phyloP scores from a whole-genome alignment of 768 basidiomycete genomes.

The Mycena indigotica region DNA sequence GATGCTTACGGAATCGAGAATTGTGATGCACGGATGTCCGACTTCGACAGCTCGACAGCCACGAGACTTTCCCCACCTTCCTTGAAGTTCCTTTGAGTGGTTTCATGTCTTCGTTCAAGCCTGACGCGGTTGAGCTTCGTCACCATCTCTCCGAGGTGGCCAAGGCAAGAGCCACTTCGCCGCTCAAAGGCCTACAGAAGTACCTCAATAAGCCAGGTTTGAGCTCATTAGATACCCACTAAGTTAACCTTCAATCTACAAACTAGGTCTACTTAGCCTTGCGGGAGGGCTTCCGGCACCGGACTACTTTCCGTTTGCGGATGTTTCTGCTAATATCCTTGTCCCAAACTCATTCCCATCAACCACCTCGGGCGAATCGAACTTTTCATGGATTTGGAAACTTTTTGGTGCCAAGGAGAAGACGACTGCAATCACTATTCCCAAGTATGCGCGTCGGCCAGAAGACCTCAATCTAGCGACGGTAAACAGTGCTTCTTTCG shows the following conservation, averaged over 20 bases:
- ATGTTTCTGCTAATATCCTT: constrained; percentile 57
- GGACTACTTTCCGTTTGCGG: constrained; percentile 70
- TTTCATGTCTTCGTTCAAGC: background rate
- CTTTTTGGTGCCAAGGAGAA: constrained; percentile 49
- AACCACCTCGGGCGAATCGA: constrained; percentile 22
- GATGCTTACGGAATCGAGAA: constrained; percentile 4
- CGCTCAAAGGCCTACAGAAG: constrained; percentile 66
- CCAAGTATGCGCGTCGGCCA: constrained; percentile 55
- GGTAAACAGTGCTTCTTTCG: constrained; percentile 4
- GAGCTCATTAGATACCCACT: no score
- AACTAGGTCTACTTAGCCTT: constrained; percentile 40
- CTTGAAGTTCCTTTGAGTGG: constrained; percentile 6
- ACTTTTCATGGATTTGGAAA: constrained; percentile 62
- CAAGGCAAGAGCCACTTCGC: constrained; percentile 50
- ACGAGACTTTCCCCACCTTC: no score
- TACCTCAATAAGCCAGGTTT: constrained; percentile 58
- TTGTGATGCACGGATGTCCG: background rate
- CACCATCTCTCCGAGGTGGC: constrained; percentile 68
- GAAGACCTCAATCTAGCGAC: constrained; percentile 59
- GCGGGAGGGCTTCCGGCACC: constrained; percentile 62
- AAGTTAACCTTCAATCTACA: constrained; percentile 68
- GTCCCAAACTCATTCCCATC: constrained; percentile 52
- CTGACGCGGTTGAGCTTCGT: constrained; percentile 63
- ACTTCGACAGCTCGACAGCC: background rate
- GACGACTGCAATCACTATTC: constrained; percentile 54